phyloP scores from a whole-genome alignment of 371 early-diverging fungal species.

The Mucor piriformis region DNA sequence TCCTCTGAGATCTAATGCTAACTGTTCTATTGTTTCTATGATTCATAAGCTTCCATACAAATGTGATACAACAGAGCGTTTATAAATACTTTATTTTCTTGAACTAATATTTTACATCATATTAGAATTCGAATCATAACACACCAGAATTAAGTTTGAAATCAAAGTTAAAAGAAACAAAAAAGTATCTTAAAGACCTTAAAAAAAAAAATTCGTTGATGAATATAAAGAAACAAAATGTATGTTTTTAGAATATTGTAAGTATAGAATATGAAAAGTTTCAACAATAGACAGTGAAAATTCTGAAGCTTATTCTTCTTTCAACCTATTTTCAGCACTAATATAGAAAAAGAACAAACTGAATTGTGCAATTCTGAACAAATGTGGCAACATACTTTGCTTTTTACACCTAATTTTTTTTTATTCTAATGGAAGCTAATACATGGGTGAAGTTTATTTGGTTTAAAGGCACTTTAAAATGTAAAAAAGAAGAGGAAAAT shows the following conservation, averaged over 20 bases:
- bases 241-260: background rate
- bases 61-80: too few species aligned
- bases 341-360: background rate
- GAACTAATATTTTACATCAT: slow-evolving; percentile 1
- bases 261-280: background rate
- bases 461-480: background rate
- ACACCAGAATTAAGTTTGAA: background rate
- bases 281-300: background rate
- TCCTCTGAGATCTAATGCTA: too few species aligned
- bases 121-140: background rate
- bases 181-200: background rate
- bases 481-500: slow-evolving; percentile 14
- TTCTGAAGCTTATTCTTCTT: too few species aligned
- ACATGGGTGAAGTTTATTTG: background rate
- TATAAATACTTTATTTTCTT: slow-evolving; percentile 1
- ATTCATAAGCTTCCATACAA: too few species aligned
- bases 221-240: background rate
- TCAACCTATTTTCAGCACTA: background rate
- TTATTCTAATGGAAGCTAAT: background rate
- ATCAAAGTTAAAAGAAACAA: background rate
- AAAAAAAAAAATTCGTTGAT: background rate
- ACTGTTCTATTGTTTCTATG: too few species aligned
- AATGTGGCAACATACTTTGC: background rate
- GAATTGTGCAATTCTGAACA: background rate
- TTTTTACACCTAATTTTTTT: background rate